Percentiles rank a stretch among this genome's conserved stretches.
These are phyloP conservation scores for Neonectria sp. DNA, from an alignment of 2,329 filamentous ascomycete species.

Conservation along the genomic window DNA sequence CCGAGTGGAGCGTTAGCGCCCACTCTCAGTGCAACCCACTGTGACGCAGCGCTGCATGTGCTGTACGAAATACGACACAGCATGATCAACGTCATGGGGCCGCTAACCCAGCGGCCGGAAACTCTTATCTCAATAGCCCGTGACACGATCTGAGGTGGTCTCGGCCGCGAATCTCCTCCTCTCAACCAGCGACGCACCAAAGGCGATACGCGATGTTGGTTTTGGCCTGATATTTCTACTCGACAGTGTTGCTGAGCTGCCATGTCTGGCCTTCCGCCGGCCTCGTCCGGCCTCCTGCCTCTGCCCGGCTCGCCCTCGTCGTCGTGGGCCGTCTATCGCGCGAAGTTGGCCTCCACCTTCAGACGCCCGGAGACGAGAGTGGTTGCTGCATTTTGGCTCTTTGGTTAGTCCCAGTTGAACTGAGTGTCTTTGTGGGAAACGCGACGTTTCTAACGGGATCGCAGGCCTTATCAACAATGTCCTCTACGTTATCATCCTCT, in stretches of 20 bases:
- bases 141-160: not conserved
- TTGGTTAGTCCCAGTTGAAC: slow-evolving; percentile 72
- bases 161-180: slow-evolving; percentile 14
- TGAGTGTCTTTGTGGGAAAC: not conserved
- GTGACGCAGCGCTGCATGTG: not conserved
- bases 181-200: slow-evolving; percentile 18
- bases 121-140: slow-evolving; percentile 4
- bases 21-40: not conserved
- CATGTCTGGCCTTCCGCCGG: slow-evolving; percentile 58
- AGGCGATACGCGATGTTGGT: slow-evolving; percentile 27
- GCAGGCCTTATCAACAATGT: slow-evolving; percentile 87
- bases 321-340: slow-evolving; percentile 82
- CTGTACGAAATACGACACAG: not conserved
- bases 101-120: slow-evolving; percentile 17
- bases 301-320: slow-evolving; percentile 72
- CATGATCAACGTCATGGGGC: slow-evolving; percentile 46
- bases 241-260: slow-evolving; percentile 9
- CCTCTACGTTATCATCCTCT: slow-evolving; percentile 97
- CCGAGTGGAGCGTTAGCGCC: no score
- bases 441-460: slow-evolving; percentile 26
- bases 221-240: slow-evolving; percentile 3
- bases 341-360: slow-evolving; percentile 75
- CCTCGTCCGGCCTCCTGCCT: slow-evolving; percentile 65
- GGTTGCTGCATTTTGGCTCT: slow-evolving; percentile 90
- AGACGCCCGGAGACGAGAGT: slow-evolving; percentile 79